phyloP scores from a whole-genome alignment of 192 early-diverging fungal species.

The Obelidium mucronatum region DNA sequence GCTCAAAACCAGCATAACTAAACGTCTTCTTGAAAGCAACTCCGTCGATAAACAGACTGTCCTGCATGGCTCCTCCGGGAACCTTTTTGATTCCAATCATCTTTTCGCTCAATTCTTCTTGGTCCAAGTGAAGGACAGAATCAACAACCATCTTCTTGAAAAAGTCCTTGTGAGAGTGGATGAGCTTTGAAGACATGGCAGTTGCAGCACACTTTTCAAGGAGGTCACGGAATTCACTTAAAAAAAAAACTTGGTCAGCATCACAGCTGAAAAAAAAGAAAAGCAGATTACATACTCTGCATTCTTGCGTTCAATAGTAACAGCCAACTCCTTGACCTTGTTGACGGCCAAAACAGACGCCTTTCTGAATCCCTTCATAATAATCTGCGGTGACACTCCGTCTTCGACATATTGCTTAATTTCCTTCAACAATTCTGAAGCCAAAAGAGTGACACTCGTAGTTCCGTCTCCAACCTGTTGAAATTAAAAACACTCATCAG shows the following conservation, averaged over 20 bases:
- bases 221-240: conserved; percentile 84
- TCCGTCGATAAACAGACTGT: conserved; percentile 93
- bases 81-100: conserved; percentile 99
- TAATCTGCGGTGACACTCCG: conserved; percentile 86
- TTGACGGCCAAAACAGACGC: conserved; percentile 92
- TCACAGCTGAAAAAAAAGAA: conserved; percentile 2
- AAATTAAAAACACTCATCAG: background rate
- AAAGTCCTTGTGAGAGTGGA: conserved; percentile 95
- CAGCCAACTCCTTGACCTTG: conserved; percentile 92
- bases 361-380: conserved; percentile 93
- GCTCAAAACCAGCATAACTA: conserved; percentile 99
- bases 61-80: conserved; percentile 98
- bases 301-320: conserved; percentile 82
- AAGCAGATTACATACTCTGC: conserved; percentile 55
- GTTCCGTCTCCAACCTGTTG: conserved; percentile 97
- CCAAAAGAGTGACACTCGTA: conserved; percentile 95
- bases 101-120: conserved; percentile 93
- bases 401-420: conserved; percentile 94
- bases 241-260: background rate
- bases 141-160: conserved; percentile 99
- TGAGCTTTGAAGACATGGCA: conserved; percentile 98
- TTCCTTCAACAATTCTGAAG: conserved; percentile 96
- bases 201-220: conserved; percentile 97
- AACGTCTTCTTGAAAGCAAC: conserved; percentile 99
- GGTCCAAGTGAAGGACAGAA: conserved; percentile 94